phyloP scores from a whole-genome alignment of 305 asterid species.

The Ilex paraguariensis region DNA sequence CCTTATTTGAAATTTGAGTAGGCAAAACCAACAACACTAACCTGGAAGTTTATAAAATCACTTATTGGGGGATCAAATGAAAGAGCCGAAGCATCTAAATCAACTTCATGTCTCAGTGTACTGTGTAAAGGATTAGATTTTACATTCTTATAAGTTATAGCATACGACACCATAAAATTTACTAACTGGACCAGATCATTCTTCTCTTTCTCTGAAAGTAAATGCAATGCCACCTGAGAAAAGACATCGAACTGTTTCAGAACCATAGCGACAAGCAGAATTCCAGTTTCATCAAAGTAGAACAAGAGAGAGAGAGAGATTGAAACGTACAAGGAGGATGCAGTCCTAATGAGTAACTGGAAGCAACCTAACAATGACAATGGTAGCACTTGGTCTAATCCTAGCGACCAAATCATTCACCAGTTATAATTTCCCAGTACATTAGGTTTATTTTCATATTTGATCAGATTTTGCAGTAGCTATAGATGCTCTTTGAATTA shows the following conservation, averaged over 20 bases:
- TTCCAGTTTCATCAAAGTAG: slow-evolving; percentile 3
- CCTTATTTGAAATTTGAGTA: not conserved
- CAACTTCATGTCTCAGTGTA: slow-evolving; percentile 45
- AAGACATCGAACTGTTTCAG: slow-evolving; percentile 20
- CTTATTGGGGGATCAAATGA: slow-evolving; percentile 78
- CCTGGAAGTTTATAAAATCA: slow-evolving; percentile 68
- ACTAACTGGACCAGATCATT: slow-evolving; percentile 56
- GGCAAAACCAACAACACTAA: slow-evolving; percentile 25
- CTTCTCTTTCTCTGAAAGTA: slow-evolving; percentile 82
- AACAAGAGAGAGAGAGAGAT: not conserved
- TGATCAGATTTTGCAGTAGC: no score
- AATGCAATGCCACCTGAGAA: slow-evolving; percentile 78
- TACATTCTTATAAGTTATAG: slow-evolving; percentile 66
- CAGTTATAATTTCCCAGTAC: no score
- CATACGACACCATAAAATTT: slow-evolving; percentile 80
- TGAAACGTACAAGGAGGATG: no score
- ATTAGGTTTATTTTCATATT: no score
- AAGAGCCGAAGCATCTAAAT: slow-evolving; percentile 51
- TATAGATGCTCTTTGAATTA: no score
- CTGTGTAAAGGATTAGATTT: slow-evolving; percentile 50
- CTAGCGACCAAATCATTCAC: no score
- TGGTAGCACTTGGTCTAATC: not conserved
- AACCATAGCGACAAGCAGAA: slow-evolving; percentile 11
- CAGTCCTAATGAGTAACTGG: no score
- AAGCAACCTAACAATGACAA: not conserved